Conservation (phyloP, 495 filamentous ascomycete species). For the Aspergillus nanangensis region DNA sequence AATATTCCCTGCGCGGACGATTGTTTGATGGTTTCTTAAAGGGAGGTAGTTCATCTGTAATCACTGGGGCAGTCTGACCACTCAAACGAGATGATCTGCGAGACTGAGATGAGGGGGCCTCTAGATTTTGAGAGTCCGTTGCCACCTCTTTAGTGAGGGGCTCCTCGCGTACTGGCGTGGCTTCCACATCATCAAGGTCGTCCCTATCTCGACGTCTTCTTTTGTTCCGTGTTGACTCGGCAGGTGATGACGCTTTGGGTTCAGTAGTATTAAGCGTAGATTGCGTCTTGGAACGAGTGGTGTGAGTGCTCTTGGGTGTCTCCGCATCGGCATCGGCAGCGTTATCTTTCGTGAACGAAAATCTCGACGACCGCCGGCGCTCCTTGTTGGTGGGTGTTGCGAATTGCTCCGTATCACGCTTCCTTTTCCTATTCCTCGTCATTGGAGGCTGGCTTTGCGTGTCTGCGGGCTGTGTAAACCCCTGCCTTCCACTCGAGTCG, state of each 20-base stretch:
- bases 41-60: constrained; percentile 9
- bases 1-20: constrained; percentile 18
- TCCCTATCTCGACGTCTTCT: background rate
- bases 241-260: constrained; percentile 11
- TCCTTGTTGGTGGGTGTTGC: constrained; percentile 13
- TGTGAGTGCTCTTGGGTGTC: constrained; percentile 10
- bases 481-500: constrained; percentile 17
- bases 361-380: constrained; percentile 29
- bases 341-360: constrained; percentile 16
- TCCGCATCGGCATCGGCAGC: constrained; percentile 3
- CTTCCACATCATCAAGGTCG: background rate
- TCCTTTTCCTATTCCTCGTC: constrained; percentile 39
- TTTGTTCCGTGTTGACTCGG: constrained; percentile 17
- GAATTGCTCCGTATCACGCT: constrained; percentile 13
- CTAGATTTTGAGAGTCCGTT: background rate
- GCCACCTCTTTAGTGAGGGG: background rate
- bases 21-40: constrained; percentile 10
- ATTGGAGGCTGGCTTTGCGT: constrained; percentile 6
- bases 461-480: background rate
- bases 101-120: background rate
- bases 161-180: background rate
- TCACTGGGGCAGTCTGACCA: constrained; percentile 12
- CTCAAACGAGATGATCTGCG: constrained; percentile 25
- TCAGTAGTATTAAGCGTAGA: constrained; percentile 3
- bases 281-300: constrained; percentile 15